Percentiles rank a stretch among this genome's conserved stretches.
Conservation (phyloP, 345 rosid genomes). For the Pistacia integerrima region DNA sequence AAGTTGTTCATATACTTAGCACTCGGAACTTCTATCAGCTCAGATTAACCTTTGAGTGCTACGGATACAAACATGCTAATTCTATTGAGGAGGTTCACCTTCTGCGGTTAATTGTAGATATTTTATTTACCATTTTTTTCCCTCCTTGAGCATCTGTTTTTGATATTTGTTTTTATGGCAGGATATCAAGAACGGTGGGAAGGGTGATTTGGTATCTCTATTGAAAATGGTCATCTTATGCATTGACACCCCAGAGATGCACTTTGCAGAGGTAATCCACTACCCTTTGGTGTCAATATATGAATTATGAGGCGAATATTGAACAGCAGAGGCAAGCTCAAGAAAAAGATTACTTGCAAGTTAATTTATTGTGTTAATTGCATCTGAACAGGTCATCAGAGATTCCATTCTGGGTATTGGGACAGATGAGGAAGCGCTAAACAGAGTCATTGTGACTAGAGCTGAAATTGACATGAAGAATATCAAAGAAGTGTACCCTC, state of each 20-base stretch:
- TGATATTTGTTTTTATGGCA: constrained; percentile 23
- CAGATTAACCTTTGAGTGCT: constrained; percentile 62
- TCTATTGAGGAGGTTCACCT: constrained; percentile 61
- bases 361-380: not conserved
- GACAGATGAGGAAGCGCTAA: constrained; percentile 84
- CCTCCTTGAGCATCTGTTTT: not conserved
- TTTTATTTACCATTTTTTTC: not conserved
- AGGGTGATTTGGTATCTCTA: constrained; percentile 55
- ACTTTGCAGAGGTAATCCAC: constrained; percentile 71
- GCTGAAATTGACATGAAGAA: constrained; percentile 83
- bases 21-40: constrained; percentile 79
- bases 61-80: constrained; percentile 53
- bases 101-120: constrained; percentile 10
- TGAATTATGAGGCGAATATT: not conserved
- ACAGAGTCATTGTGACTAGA: constrained; percentile 71
- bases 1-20: constrained; percentile 57
- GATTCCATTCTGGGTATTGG: constrained; percentile 67
- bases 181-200: constrained; percentile 65
- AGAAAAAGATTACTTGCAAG: not conserved
- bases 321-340: too few relatives aligned
- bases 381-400: constrained; percentile 51
- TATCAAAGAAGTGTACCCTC: constrained; percentile 60
- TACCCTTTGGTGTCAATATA: not conserved
- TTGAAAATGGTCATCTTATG: constrained; percentile 53
- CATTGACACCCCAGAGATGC: constrained; percentile 70